Evolutionary conservation across 2,329 filamentous ascomycete genomes (phyloP).

Genomic region (Septoria linicola): DNA sequence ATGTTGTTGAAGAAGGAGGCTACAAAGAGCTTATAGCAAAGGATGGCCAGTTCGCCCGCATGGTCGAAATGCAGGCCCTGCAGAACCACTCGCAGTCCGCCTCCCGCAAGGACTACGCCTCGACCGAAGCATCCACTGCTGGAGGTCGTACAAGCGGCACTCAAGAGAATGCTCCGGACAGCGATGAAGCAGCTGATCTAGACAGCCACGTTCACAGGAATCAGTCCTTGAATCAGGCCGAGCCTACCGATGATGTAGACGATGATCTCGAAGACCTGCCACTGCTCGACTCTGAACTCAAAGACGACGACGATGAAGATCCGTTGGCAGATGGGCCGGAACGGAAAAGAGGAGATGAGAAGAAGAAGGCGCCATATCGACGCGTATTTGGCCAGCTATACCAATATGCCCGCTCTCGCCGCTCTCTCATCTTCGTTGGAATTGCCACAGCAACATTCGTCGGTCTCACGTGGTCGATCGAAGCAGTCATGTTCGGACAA

Average conservation of each 20-base stretch:
- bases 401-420: not conserved
- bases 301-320: not conserved
- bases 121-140: not conserved
- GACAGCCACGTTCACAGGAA: too few species aligned
- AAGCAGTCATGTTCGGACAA: conserved; percentile 60
- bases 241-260: not conserved
- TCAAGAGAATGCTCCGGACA: not conserved
- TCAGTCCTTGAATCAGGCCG: not conserved
- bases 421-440: not conserved
- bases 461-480: conserved; percentile 29
- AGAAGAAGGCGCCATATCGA: not conserved
- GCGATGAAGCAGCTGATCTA: not conserved
- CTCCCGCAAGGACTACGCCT: not conserved
- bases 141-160: not conserved
- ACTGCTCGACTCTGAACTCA: conserved; percentile 2
- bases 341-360: not conserved
- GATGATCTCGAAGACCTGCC: conserved; percentile 8
- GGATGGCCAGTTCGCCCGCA: conserved; percentile 4
- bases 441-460: conserved; percentile 6
- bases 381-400: not conserved
- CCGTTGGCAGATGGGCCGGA: not conserved
- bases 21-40: conserved; percentile 27
- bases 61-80: conserved; percentile 11
- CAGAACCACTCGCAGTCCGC: not conserved
- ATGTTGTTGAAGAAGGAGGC: conserved; percentile 41